These are phyloP conservation scores for Coleophoma eucalyptorum DNA, from an alignment of 2,329 filamentous ascomycete species.

Conservation along the genomic window DNA sequence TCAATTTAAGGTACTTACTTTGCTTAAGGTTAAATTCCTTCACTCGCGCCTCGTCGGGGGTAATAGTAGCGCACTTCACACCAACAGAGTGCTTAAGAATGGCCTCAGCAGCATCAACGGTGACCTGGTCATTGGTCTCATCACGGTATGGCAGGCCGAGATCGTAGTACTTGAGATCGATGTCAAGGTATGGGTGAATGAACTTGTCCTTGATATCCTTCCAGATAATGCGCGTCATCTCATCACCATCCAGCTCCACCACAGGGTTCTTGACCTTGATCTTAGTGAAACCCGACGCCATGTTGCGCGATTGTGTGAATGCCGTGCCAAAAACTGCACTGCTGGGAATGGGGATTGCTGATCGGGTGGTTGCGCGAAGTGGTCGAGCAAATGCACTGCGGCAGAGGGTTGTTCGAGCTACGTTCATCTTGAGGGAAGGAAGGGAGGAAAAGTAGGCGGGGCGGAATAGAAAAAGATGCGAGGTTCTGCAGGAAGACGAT, in stretches of 20 bases:
- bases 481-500: background rate
- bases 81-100: conserved; percentile 99
- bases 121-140: conserved; percentile 94
- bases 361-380: background rate
- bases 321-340: conserved; percentile 13
- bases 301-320: conserved; percentile 38
- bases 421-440: conserved; percentile 11
- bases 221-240: conserved; percentile 99
- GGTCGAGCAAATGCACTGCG: conserved; percentile 7
- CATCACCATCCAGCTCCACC: conserved; percentile 90
- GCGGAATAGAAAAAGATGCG: too few species aligned
- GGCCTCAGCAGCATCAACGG: conserved; percentile 88
- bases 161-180: conserved; percentile 98
- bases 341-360: background rate
- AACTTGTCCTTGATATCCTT: conserved; percentile 99
- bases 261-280: conserved; percentile 99
- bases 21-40: conserved; percentile 99
- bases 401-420: conserved; percentile 6
- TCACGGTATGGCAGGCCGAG: conserved; percentile 92
- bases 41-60: conserved; percentile 92
- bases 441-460: background rate
- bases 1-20: conserved; percentile 53
- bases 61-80: conserved; percentile 99
- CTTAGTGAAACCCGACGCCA: conserved; percentile 64
- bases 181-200: conserved; percentile 91